Evolutionary conservation across 495 filamentous ascomycete species (phyloP), one percentile per base, ranked within the genome.

Genomic region (Xylaria palmicola): DNA sequence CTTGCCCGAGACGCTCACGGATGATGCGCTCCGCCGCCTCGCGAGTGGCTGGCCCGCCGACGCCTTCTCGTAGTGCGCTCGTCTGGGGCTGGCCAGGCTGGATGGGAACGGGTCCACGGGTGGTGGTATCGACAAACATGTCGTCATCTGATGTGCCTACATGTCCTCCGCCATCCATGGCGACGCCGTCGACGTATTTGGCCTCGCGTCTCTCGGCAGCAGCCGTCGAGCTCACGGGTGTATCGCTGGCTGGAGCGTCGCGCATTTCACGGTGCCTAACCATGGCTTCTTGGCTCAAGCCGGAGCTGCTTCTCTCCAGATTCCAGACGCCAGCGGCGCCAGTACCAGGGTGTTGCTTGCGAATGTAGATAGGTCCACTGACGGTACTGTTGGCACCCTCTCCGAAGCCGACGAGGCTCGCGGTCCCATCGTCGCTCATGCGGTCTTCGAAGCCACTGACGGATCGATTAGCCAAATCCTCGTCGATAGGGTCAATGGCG

Each of bases 381-480:
- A 90, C 82, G 0, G 88, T 92, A 66, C 87, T 93, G 56, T 87
- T 87, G 12, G 92, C 91, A 7, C 90, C 91, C 69, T 96, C 92
- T 50, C 92, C 92, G 60, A 95, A 95, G 0, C 85, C 92, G 8
- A 95, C 92, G 27, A 96, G 76, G 65, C 84, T 88, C 0, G 86
- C 89, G 29, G 64, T 75, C 1, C 76, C 79, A 65, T 93, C 90
- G 63, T 96, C 92, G 60, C 88, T 91, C 79, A 92, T 85, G 63
- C 86, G 88, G 60, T 90, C 86, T 19, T 88, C 83, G 26, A 79
- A 81, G 4, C 81, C 85, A 50, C 87, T 85, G 40, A 88, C 83
- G 29, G 81, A 85, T 57, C 83, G 84, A 29, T 67, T 71, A 0
- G 71, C 60, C 19, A 69, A 50, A 52, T 79, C 78, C 39, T 79